Evolutionary conservation across 768 basidiomycete species (phyloP), one percentile per base, ranked within the genome.

Genomic region (Termitomyces sp.): DNA sequence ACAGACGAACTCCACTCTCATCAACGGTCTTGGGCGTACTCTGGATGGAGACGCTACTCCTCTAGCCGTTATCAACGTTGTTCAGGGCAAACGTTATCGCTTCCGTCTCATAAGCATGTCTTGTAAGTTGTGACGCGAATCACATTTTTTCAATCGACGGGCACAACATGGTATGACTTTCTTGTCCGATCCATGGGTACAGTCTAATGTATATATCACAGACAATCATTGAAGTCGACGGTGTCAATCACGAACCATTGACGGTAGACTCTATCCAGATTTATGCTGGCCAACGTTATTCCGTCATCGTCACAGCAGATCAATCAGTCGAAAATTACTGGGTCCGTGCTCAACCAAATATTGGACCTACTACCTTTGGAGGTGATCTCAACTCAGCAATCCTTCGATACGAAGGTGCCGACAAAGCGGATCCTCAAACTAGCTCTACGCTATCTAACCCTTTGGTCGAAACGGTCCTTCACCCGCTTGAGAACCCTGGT

Each of bases 111-210:
- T 76, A 32, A 67, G 68, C 33, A 60, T 71, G 49, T 67, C 69
- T 20, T 74, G n/a, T n/a, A n/a, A n/a, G n/a, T n/a, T n/a, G 71
- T 62, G 68, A 67, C 54, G 64, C 69, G 16, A 68, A 66, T 36
- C 80, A 70, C 63, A 66, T 65, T 36, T 81, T 82, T 63, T 68
- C 74, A 1, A 75, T 82, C 27, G 77, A 81, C 58, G 71, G 72
- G 14, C 81, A 82, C 57, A 65, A 65, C 5, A 63, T 83, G 72
- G 76, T 20, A 55, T 27, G 45, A 24, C 0, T 30, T 30, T 8
- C 12, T 22, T 24, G 24, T 1, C 8, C 26, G 4, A 0, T 30
- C 4, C 30, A 33, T 20, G 2, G 10, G 4, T n/a, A 30, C 30
- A 30, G 30, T 30, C 30, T 26, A 26, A 46, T 18, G n/a, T 18